phyloP scores from a whole-genome alignment of 371 early-diverging fungal genomes.

The Lichtheimia corymbifera region DNA sequence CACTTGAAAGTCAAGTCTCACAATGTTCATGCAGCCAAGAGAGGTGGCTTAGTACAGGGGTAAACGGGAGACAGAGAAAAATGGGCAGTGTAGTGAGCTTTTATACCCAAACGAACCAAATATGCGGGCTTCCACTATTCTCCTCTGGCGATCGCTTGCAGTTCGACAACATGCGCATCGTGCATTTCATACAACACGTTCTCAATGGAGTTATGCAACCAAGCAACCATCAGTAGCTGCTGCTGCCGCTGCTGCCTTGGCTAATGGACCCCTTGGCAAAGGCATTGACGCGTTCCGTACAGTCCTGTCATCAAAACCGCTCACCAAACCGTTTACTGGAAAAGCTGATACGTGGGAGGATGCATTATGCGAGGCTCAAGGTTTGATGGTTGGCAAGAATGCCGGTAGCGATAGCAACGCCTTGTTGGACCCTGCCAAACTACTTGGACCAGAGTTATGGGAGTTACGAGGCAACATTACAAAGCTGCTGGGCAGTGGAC shows the following conservation, averaged over 20 bases:
- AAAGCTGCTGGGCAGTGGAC: conserved; percentile 75
- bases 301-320: conserved; percentile 12
- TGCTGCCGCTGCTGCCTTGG: conserved; percentile 9
- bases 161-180: neutral
- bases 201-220: neutral
- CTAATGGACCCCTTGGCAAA: conserved; percentile 10
- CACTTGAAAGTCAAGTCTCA: too few species aligned
- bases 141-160: neutral
- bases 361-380: conserved; percentile 54
- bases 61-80: too few species aligned
- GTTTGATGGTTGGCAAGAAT: conserved; percentile 29
- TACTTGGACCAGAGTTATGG: conserved; percentile 76
- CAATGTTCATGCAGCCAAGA: too few species aligned
- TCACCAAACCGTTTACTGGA: conserved; percentile 37
- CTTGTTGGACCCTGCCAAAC: conserved; percentile 56
- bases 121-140: neutral
- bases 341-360: conserved; percentile 50
- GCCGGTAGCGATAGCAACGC: conserved; percentile 24
- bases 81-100: too few species aligned
- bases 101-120: too few species aligned
- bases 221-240: conserved; percentile 4
- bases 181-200: neutral
- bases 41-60: too few species aligned
- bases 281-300: conserved; percentile 10
- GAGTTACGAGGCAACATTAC: conserved; percentile 85